Evolutionary conservation across 805 yeast genomes (phyloP), one percentile per base, ranked within the genome.

Genomic region (Middelhovenomyces tepae): DNA sequence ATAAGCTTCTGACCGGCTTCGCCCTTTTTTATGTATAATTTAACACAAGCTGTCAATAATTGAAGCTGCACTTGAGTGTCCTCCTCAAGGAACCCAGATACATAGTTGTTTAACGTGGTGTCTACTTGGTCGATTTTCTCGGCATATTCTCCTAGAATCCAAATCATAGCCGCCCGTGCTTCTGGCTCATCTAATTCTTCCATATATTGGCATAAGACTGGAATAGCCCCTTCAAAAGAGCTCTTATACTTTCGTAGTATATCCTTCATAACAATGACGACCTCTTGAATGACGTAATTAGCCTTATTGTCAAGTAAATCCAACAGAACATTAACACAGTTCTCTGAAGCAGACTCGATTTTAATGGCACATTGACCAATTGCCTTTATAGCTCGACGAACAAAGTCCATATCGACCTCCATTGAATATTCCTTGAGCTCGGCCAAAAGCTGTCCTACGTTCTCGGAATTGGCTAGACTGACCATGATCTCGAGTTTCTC

Each of bases 401-500:
- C 86, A 86, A 87, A 85, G 40, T 80, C 82, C 36, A 79, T 69
- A 54, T 87, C 95, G 10, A 86, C 80, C 49, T 86, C 95, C 10
- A 85, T 73, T 7, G 94, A 87, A 59, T 86, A 85, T 47, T 83
- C 95, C 46, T 80, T 83, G 35, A 87, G 58, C 52, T 87, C 97
- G 17, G 75, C 60, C 27, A 86, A 58, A 2, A 87, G 83, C 27
- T 68, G 60, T 13, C 67, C 71, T 16, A 76, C 65, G 44, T 81
- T 86, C 3, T 54, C 42, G 32, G 70, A 73, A 47, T 72, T 69
- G 1, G 95, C 94, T 30, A 87, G 56, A 16, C 83, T 64, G 46
- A 84, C 86, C 37, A 87, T 73, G 44, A 89, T 78, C 52, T 87
- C 96, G 28, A 87, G 59, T 51, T 89, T 87, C n/a, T 95, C 91